Percentiles rank a stretch among this genome's conserved stretches.
Conservation (phyloP, 176 grass and related monocot genomes). For the barley (Hordeum vulgare) region DNA sequence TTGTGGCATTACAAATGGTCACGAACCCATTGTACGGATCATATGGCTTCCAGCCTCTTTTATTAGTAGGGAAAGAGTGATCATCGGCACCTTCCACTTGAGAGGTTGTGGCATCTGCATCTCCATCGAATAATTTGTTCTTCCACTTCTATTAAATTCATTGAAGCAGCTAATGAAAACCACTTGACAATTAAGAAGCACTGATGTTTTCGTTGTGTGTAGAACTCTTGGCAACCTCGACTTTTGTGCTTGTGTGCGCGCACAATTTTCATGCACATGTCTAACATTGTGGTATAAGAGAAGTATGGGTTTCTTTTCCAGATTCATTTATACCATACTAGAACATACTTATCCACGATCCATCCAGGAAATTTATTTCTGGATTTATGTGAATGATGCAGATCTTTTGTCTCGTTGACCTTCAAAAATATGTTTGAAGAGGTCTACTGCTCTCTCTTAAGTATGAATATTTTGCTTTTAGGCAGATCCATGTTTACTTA, state of each 20-base stretch:
- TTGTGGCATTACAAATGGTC: background rate
- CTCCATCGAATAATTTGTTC: background rate
- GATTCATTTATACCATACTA: background rate
- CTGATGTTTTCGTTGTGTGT: background rate
- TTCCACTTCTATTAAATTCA: background rate
- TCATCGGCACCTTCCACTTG: background rate
- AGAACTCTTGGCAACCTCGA: background rate
- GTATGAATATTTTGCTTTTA: slow-evolving; percentile 24
- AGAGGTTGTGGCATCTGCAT: slow-evolving; percentile 6
- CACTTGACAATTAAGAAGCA: background rate
- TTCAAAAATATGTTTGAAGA: slow-evolving; percentile 33
- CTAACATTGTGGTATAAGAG: slow-evolving; percentile 18
- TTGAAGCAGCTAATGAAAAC: background rate
- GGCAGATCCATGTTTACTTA: background rate
- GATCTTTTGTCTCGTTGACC: slow-evolving; percentile 10
- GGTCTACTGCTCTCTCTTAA: background rate
- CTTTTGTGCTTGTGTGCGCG: background rate
- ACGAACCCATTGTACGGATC: background rate
- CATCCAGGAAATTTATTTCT: slow-evolving; percentile 27
- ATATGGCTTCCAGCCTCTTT: background rate
- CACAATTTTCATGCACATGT: slow-evolving; percentile 17
- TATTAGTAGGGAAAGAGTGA: slow-evolving; percentile 4
- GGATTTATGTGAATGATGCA: slow-evolving; percentile 23
- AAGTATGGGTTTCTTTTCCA: slow-evolving; percentile 24
- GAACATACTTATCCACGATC: slow-evolving; percentile 26